Evolutionary conservation across 768 basidiomycete species (phyloP).

Genomic region (Kwoniella bestiolae): DNA sequence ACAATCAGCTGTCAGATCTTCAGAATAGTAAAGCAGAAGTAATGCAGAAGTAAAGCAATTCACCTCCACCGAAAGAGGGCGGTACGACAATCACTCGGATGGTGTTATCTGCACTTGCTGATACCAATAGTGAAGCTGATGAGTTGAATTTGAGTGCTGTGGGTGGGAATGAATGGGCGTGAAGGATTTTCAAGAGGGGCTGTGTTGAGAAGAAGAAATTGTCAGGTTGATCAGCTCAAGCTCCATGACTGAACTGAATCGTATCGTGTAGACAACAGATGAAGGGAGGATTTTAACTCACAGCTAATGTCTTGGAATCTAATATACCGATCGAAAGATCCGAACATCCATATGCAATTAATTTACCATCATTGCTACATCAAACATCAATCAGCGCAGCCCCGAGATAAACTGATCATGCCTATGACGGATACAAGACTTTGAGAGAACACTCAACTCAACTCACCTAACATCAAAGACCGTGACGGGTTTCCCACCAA

Average conservation of each 20-base stretch:
- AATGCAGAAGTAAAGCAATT: conserved; percentile 23
- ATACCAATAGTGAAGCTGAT: conserved; percentile 74
- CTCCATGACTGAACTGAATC: not conserved
- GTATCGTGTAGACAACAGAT: too few relatives aligned
- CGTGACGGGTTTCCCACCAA: conserved; percentile 79
- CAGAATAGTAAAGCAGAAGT: too few relatives aligned
- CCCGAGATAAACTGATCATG: too few relatives aligned
- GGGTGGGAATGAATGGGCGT: conserved; percentile 92
- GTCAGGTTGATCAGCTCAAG: too few relatives aligned
- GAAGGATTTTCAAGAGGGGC: conserved; percentile 85
- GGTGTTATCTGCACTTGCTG: conserved; percentile 88
- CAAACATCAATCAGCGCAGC: not conserved
- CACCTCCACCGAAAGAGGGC: conserved; percentile 52
- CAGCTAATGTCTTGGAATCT: conserved; percentile 76
- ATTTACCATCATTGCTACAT: conserved; percentile 73
- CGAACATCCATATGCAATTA: conserved; percentile 83
- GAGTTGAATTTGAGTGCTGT: conserved; percentile 90
- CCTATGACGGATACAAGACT: too few relatives aligned
- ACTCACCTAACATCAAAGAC: conserved; percentile 84
- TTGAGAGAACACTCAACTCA: too few relatives aligned
- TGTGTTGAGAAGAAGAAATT: too few relatives aligned
- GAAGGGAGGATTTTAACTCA: conserved; percentile 60
- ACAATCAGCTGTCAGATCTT: too few relatives aligned
- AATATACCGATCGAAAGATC: conserved; percentile 83
- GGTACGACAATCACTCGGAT: conserved; percentile 80